phyloP scores from a whole-genome alignment of 2,329 filamentous ascomycete genomes.

The Pestalotiopsis sp. region DNA sequence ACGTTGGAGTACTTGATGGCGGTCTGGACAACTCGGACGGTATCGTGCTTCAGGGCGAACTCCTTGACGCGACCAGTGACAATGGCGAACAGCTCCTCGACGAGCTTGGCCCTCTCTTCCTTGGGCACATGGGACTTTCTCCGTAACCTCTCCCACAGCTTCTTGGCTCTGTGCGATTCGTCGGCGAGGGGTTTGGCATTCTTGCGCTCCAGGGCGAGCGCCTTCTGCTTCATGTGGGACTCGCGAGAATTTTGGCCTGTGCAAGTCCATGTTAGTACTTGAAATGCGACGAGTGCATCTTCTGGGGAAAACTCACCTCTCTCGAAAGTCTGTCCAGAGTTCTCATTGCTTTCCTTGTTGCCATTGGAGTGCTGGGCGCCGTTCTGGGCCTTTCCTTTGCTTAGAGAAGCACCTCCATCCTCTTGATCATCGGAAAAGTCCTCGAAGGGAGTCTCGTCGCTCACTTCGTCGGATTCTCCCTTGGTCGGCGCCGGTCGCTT shows the following conservation, averaged over 20 bases:
- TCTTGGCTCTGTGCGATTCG: constrained; percentile 85
- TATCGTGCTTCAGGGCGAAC: constrained; percentile 98
- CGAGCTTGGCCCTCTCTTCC: constrained; percentile 84
- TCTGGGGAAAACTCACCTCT: constrained; percentile 34
- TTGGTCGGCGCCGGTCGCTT: constrained; percentile 39
- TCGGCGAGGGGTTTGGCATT: constrained; percentile 92
- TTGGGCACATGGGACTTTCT: constrained; percentile 91
- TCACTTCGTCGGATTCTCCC: constrained; percentile 38
- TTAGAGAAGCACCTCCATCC: constrained; percentile 54
- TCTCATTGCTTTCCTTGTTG: constrained; percentile 31
- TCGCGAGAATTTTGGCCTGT: constrained; percentile 73
- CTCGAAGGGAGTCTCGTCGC: constrained; percentile 40
- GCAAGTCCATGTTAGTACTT: neutral
- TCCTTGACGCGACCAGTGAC: constrained; percentile 91
- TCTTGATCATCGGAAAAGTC: constrained; percentile 53
- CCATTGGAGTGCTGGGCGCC: constrained; percentile 23
- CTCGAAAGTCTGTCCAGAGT: constrained; percentile 41
- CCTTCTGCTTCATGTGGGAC: constrained; percentile 91
- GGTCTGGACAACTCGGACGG: constrained; percentile 94
- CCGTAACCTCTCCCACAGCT: constrained; percentile 93
- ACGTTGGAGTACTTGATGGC: constrained; percentile 93
- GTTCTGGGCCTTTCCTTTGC: constrained; percentile 40
- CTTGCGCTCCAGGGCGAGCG: constrained; percentile 84
- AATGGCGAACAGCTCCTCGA: constrained; percentile 88
- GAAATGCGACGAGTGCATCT: neutral